Base-by-base conservation (phyloP, 495 filamentous ascomycete genomes). In the Hamigera avellanea region DNA sequence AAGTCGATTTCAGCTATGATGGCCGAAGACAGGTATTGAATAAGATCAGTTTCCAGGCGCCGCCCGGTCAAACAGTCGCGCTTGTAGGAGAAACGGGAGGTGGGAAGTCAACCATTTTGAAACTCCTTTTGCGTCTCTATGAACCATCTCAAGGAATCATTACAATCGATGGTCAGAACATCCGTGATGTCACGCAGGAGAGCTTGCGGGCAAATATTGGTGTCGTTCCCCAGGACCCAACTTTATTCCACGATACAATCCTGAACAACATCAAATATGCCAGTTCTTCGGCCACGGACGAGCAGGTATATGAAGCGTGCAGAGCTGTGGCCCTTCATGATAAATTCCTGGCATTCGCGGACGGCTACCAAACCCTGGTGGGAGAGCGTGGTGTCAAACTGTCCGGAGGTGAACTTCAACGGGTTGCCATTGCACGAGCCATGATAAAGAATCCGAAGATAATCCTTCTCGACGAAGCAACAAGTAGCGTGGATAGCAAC, bases 11-110 rank as follows among this genome's bases (percentile, higher is more conserved):
- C 19, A 35, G 34, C 13, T 39, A 48, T 16, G 21, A 33, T 37
- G 33, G 26, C 10, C 32, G 23, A 18, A 37, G 30, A 17, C 14
- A 31, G 14, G 23, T 33, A 12, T 36, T 38, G 29, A 30, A 39
- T 14, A 31, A 33, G 1, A 27, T 48, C 25, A 45, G 29, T 14
- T 41, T 43, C 14, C 23, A 40, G 17, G 30, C 67, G 31, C 56
- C 59, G 6, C 55, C 70, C 1, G 83, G 83, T 12, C 66, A 70
- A 37, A 85, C 78, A 6, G 66, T 82, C 9, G 83, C 82, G 6
- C 68, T 88, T 13, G 83, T 87, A n/a, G 84, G 83, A 2, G 71
- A 75, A 42, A 83, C 80, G 2, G 83, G 83, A 14, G 72, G 72
- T 16, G 83, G 83, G 14, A 91, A 88, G 48, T 81, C 81, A 2